Conservation (phyloP, 2,329 filamentous ascomycete genomes). For the Penicillium fuscoglaucum region DNA sequence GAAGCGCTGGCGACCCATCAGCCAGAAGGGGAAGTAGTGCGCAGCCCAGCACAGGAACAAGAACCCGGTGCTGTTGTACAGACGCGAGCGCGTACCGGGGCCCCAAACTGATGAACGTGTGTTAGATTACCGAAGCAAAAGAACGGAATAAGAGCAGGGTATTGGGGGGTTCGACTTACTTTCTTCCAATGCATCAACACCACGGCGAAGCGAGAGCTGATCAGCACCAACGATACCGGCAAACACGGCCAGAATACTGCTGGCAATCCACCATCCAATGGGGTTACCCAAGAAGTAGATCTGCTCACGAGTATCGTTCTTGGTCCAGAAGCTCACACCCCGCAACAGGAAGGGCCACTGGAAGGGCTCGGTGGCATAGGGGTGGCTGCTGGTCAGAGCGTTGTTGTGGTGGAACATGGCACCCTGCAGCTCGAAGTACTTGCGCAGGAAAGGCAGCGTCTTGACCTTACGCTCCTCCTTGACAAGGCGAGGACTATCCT, state of each 20-base stretch:
- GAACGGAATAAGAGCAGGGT: not conserved
- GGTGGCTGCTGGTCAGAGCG: slow-evolving; percentile 93
- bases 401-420: slow-evolving; percentile 99
- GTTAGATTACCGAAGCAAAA: slow-evolving; percentile 8
- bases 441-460: slow-evolving; percentile 80
- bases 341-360: slow-evolving; percentile 97
- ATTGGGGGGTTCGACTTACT: slow-evolving; percentile 64
- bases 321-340: slow-evolving; percentile 98
- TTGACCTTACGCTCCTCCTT: slow-evolving; percentile 80
- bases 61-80: slow-evolving; percentile 99
- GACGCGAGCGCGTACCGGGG: slow-evolving; percentile 79
- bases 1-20: slow-evolving; percentile 98
- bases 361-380: slow-evolving; percentile 90
- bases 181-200: slow-evolving; percentile 87
- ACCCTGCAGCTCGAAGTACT: slow-evolving; percentile 94
- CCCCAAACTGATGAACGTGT: slow-evolving; percentile 40
- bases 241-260: slow-evolving; percentile 88
- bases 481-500: slow-evolving; percentile 69
- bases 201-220: slow-evolving; percentile 87
- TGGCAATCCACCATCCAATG: slow-evolving; percentile 94
- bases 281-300: slow-evolving; percentile 99
- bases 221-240: slow-evolving; percentile 89
- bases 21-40: slow-evolving; percentile 95
- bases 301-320: slow-evolving; percentile 89
- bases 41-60: slow-evolving; percentile 98